phyloP scores from a whole-genome alignment of 805 yeast species.

The Candida schatavii region DNA sequence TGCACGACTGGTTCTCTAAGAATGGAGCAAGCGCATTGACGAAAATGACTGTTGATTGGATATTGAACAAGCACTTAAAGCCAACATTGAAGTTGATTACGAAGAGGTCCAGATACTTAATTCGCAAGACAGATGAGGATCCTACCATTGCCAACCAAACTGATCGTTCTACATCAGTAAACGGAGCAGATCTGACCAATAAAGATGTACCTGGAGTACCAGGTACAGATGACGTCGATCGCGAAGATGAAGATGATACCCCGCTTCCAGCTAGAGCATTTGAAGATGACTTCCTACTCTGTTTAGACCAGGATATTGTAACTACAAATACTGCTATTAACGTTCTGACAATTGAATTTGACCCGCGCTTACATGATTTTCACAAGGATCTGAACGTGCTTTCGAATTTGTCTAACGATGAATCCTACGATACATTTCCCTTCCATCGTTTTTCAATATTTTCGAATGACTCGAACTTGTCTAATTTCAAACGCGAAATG shows the following conservation, averaged over 20 bases:
- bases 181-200: conserved; percentile 6
- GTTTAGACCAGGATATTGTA: conserved; percentile 29
- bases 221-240: conserved; percentile 6
- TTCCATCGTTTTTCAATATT: conserved; percentile 28
- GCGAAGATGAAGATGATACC: conserved; percentile 5
- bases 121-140: conserved; percentile 19
- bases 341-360: conserved; percentile 10
- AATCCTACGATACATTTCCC: conserved; percentile 29
- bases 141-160: background rate
- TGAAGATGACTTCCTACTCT: conserved; percentile 33
- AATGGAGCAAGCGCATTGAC: conserved; percentile 20
- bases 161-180: background rate
- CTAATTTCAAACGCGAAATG: conserved; percentile 25
- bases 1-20: conserved; percentile 17
- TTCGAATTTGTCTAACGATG: conserved; percentile 8
- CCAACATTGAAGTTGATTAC: conserved; percentile 30
- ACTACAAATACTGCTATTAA: conserved; percentile 24
- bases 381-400: conserved; percentile 1
- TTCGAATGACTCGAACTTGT: conserved; percentile 40
- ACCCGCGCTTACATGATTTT: conserved; percentile 13
- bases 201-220: conserved; percentile 8
- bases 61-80: conserved; percentile 21
- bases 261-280: conserved; percentile 10
- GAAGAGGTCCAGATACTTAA: conserved; percentile 28
- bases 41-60: conserved; percentile 26